Evolutionary conservation across 78 protist species (phyloP).

Genomic region (Mastigamoeba balamuthi): DNA sequence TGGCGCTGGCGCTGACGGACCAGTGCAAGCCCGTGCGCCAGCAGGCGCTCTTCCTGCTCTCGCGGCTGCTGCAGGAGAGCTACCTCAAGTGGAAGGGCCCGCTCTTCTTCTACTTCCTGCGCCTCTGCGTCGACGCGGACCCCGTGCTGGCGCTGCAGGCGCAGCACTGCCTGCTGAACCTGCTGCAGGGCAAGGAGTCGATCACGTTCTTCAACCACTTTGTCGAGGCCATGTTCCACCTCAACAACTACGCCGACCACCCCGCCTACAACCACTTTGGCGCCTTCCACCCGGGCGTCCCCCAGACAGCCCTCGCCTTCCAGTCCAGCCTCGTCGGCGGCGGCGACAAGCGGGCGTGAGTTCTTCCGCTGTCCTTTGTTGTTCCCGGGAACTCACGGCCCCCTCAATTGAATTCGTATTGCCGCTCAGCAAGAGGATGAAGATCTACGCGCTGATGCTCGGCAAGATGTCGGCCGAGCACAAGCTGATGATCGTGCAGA

Average conservation of each 20-base stretch:
- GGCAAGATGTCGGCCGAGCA: slow-evolving; percentile 31
- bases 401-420: too few species aligned
- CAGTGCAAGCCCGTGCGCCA: slow-evolving; percentile 41
- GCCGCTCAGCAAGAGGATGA: slow-evolving; percentile 15
- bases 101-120: slow-evolving; percentile 50
- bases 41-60: slow-evolving; percentile 49
- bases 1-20: slow-evolving; percentile 48
- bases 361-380: not conserved
- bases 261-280: slow-evolving; percentile 35
- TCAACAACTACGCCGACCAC: slow-evolving; percentile 39
- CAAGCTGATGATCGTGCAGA: slow-evolving; percentile 16
- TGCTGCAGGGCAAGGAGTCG: slow-evolving; percentile 23
- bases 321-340: not conserved
- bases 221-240: slow-evolving; percentile 44
- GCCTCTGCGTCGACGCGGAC: slow-evolving; percentile 40
- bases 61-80: slow-evolving; percentile 55
- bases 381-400: too few species aligned
- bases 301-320: not conserved
- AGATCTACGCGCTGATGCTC: slow-evolving; percentile 43
- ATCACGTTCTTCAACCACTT: slow-evolving; percentile 36
- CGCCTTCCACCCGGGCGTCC: not conserved
- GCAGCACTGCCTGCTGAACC: slow-evolving; percentile 26
- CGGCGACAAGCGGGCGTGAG: not conserved
- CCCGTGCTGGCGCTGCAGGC: not conserved
- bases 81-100: slow-evolving; percentile 67